Conservation (phyloP, 1,139 yeast species). For the Saccharomyces hybrid region DNA sequence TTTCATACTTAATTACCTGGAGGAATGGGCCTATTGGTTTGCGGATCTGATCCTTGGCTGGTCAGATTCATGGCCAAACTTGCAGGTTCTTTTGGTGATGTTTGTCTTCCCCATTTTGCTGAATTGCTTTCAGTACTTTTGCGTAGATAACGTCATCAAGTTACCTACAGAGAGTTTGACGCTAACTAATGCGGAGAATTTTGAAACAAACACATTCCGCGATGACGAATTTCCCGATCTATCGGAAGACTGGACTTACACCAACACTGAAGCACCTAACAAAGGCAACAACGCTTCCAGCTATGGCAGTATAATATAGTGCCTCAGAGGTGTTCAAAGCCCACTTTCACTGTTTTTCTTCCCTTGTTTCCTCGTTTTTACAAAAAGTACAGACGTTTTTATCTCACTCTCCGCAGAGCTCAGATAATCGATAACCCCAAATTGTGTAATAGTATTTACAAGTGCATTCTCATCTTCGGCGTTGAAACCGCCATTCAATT, state of each 20-base stretch:
- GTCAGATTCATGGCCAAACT: slow-evolving; percentile 71
- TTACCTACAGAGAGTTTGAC: slow-evolving; percentile 33
- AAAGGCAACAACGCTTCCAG: not conserved
- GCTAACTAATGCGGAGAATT: slow-evolving; percentile 14
- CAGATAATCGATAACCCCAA: not conserved
- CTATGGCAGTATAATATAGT: not conserved
- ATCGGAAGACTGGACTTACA: not conserved
- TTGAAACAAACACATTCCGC: slow-evolving; percentile 14
- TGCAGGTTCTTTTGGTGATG: slow-evolving; percentile 82
- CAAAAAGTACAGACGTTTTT: not conserved
- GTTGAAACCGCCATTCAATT: not conserved
- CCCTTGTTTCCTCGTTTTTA: not conserved
- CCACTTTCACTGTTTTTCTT: not conserved
- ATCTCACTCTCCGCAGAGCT: not conserved
- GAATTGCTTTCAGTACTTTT: slow-evolving; percentile 80
- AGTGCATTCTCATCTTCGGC: not conserved
- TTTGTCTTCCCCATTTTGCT: slow-evolving; percentile 68
- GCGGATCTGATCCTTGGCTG: slow-evolving; percentile 64
- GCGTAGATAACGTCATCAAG: slow-evolving; percentile 83
- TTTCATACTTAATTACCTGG: slow-evolving; percentile 49
- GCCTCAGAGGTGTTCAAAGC: not conserved
- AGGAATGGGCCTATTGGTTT: slow-evolving; percentile 36
- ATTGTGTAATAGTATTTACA: not conserved
- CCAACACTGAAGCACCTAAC: not conserved
- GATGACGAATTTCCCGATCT: slow-evolving; percentile 6